These are phyloP conservation scores for Metschnikowia chrysomelidarum DNA, from an alignment of 805 yeast genomes.

Conservation along the genomic window DNA sequence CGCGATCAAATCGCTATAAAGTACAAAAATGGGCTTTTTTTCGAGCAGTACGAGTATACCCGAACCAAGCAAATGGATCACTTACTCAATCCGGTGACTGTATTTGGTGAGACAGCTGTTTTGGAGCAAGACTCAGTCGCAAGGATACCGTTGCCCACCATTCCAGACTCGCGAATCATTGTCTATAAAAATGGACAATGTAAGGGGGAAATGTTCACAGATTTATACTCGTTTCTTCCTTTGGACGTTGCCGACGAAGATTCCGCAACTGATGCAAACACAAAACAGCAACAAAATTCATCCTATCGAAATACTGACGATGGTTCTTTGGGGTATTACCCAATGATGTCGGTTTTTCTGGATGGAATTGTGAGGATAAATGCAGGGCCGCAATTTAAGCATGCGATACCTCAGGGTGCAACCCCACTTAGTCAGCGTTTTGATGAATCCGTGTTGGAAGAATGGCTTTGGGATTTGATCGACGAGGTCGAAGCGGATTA, in stretches of 20 bases:
- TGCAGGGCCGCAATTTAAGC: conserved; percentile 62
- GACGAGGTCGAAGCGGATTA: conserved; percentile 76
- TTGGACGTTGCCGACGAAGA: conserved; percentile 59
- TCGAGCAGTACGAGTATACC: conserved; percentile 81
- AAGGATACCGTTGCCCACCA: conserved; percentile 39
- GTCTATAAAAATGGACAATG: conserved; percentile 76
- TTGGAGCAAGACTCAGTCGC: conserved; percentile 41
- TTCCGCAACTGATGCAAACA: conserved; percentile 20
- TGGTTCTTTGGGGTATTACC: conserved; percentile 86
- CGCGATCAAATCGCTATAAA: conserved; percentile 88
- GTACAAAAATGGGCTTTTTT: conserved; percentile 72
- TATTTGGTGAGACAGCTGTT: conserved; percentile 66
- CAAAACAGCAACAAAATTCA: conserved; percentile 37
- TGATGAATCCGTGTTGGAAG: conserved; percentile 72
- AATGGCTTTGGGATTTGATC: conserved; percentile 74
- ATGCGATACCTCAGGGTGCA: conserved; percentile 31
- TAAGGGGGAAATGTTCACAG: conserved; percentile 63
- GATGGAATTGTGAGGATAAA: conserved; percentile 74
- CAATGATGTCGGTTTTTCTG: conserved; percentile 79
- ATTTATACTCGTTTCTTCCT: conserved; percentile 74
- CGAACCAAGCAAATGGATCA: conserved; percentile 71
- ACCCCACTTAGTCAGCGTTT: conserved; percentile 59
- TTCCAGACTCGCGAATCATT: conserved; percentile 58
- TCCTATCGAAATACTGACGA: conserved; percentile 59
- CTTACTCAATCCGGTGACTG: conserved; percentile 66